phyloP scores from a whole-genome alignment of 345 rosid genomes.

The Eucalyptus leucophloia region DNA sequence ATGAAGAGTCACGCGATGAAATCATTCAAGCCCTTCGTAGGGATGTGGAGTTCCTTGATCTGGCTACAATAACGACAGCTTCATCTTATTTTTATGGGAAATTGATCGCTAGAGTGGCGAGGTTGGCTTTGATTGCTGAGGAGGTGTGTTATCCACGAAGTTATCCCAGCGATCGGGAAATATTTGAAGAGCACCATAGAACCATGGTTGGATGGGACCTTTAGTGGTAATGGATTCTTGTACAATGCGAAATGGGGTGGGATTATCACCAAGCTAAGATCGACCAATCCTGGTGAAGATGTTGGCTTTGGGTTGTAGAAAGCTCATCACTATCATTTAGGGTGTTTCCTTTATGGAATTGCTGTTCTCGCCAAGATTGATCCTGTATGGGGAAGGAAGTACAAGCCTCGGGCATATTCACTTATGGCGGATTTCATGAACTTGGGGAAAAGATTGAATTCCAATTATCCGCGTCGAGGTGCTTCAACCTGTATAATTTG shows the following conservation, averaged over 20 bases:
- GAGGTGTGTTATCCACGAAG: slow-evolving; percentile 53
- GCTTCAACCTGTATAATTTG: slow-evolving; percentile 78
- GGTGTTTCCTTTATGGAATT: slow-evolving; percentile 80
- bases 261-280: slow-evolving; percentile 57
- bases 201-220: slow-evolving; percentile 83
- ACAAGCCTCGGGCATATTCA: slow-evolving; percentile 63
- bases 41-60: slow-evolving; percentile 48
- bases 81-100: slow-evolving; percentile 81
- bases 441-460: slow-evolving; percentile 33
- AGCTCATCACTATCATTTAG: slow-evolving; percentile 76
- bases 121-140: slow-evolving; percentile 82
- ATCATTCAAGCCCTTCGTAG: slow-evolving; percentile 47
- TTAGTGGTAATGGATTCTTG: slow-evolving; percentile 61
- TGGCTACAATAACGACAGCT: slow-evolving; percentile 24
- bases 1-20: slow-evolving; percentile 34
- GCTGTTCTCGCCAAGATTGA: slow-evolving; percentile 82
- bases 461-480: slow-evolving; percentile 57
- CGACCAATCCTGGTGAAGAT: slow-evolving; percentile 53
- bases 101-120: slow-evolving; percentile 72
- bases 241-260: slow-evolving; percentile 89
- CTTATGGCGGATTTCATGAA: slow-evolving; percentile 79
- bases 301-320: slow-evolving; percentile 76
- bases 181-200: slow-evolving; percentile 65
- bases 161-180: slow-evolving; percentile 45
- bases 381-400: slow-evolving; percentile 76